Evolutionary conservation across 2,329 filamentous ascomycete species (phyloP).

Genomic region (Fusarium proliferatum): DNA sequence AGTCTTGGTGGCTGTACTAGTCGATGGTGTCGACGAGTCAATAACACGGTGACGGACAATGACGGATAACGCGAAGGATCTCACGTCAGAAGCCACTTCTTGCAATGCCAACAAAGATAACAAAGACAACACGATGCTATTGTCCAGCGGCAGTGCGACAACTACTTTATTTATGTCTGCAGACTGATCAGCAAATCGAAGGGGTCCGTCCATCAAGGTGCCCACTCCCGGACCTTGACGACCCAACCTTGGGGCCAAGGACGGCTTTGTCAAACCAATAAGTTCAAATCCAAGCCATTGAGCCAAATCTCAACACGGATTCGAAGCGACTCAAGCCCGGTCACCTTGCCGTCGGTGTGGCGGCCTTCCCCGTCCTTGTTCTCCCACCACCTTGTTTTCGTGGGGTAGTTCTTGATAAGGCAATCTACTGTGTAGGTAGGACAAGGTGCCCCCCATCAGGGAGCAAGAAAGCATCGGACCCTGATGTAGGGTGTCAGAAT

Average conservation of each 20-base stretch:
- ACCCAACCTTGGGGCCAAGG: slow-evolving; percentile 9
- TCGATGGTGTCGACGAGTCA: slow-evolving; percentile 16
- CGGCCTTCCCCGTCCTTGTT: background rate
- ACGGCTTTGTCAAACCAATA: slow-evolving; percentile 35
- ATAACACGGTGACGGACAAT: slow-evolving; percentile 23
- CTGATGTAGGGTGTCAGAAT: too few relatives aligned
- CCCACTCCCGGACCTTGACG: slow-evolving; percentile 33
- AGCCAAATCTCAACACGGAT: slow-evolving; percentile 17
- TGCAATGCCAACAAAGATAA: slow-evolving; percentile 1
- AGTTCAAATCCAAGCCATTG: slow-evolving; percentile 9
- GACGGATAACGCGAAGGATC: slow-evolving; percentile 15
- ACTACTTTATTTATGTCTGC: slow-evolving; percentile 36
- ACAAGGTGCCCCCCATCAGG: background rate
- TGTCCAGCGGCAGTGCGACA: background rate
- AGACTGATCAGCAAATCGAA: slow-evolving; percentile 24
- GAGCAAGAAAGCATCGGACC: too few relatives aligned
- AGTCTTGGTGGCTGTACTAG: slow-evolving; percentile 17
- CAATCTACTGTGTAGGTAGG: background rate
- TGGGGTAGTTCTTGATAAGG: background rate
- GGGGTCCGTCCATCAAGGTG: slow-evolving; percentile 43
- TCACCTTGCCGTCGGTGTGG: slow-evolving; percentile 5
- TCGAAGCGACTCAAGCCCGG: slow-evolving; percentile 8
- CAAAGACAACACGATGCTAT: slow-evolving; percentile 14
- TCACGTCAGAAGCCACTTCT: slow-evolving; percentile 35
- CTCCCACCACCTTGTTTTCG: slow-evolving; percentile 13